Evolutionary conservation across 352 stramenopile genomes (phyloP), one percentile per base, ranked within the genome.

Genomic region (Pythium dissimile): DNA sequence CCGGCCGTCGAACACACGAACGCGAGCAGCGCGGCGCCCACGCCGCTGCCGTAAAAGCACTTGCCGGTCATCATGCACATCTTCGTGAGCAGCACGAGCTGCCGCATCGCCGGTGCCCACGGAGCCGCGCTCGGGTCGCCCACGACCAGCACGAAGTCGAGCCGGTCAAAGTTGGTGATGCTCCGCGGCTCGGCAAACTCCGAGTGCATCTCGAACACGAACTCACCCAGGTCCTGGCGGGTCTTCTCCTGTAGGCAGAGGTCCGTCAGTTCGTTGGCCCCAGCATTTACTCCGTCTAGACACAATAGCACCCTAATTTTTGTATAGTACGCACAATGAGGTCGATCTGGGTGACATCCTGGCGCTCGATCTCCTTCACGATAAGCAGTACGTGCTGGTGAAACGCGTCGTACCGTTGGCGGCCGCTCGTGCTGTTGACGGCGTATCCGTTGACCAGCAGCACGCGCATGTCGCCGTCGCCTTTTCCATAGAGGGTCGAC

Each of bases 1-100:
- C 84, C 84, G 0, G 77, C 82, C 6, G 84, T 94, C 1, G 82
- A 81, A 35, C 82, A 91, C 31, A 90, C 45, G 54, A 84, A 92
- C 16, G 82, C 71, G 9, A 94, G 34, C 31, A 92, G 45, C 4
- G 55, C 57, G 2, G 84, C 82, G 12, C 80, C 82, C 18, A 92
- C 51, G 16, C 75, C 71, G 49, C 69, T 84, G 27, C 71, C 80
- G 54, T 84, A 94, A 13, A 84, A 73, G 23, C 84, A 94, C 47
- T 94, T 94, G 34, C 83, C 84, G 11, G 84, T 92, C 80, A 92
- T 89, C 82, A 91, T 92, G 63, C 84, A 94, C 82, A 92, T 91
- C 63, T 94, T 94, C 20, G 69, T 71, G 16, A 88, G 62, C 20
- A 89, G 45, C 30, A 67, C 47, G 9, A 94, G 66, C 48, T 92